phyloP scores from a whole-genome alignment of 2,329 filamentous ascomycete species.

The Rachicladosporium sp. region DNA sequence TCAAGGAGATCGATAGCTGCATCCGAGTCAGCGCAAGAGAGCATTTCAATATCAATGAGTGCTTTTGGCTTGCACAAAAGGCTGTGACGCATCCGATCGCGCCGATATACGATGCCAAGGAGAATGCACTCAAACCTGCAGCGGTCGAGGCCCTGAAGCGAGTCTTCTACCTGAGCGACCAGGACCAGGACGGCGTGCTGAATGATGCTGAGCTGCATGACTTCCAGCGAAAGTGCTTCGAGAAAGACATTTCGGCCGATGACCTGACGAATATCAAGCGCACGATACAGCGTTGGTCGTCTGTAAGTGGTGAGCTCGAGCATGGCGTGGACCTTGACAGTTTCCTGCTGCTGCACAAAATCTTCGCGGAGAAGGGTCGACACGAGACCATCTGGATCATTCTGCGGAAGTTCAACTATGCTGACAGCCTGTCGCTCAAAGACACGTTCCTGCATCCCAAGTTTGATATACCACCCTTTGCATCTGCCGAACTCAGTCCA shows the following conservation, averaged over 20 bases:
- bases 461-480: slow-evolving; percentile 84
- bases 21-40: slow-evolving; percentile 88
- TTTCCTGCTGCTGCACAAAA: slow-evolving; percentile 83
- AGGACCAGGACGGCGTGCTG: slow-evolving; percentile 86
- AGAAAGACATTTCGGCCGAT: slow-evolving; percentile 66
- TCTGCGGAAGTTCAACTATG: slow-evolving; percentile 86
- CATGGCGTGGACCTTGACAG: slow-evolving; percentile 69
- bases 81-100: slow-evolving; percentile 95
- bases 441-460: slow-evolving; percentile 86
- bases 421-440: slow-evolving; percentile 82
- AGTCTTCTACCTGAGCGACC: slow-evolving; percentile 92
- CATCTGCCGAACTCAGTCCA: slow-evolving; percentile 86
- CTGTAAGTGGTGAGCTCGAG: slow-evolving; percentile 29
- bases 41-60: slow-evolving; percentile 83
- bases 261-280: slow-evolving; percentile 87
- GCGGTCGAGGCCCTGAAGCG: slow-evolving; percentile 76
- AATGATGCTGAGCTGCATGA: slow-evolving; percentile 83
- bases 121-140: slow-evolving; percentile 70
- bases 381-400: slow-evolving; percentile 99
- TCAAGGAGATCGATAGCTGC: slow-evolving; percentile 96
- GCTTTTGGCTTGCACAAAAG: slow-evolving; percentile 96
- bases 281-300: slow-evolving; percentile 53
- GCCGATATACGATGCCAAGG: slow-evolving; percentile 92
- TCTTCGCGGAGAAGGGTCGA: slow-evolving; percentile 92
- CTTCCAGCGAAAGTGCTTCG: slow-evolving; percentile 86